These are phyloP conservation scores for Spinellus fusiger DNA, from an alignment of 192 early-diverging fungal species.

Conservation along the genomic window DNA sequence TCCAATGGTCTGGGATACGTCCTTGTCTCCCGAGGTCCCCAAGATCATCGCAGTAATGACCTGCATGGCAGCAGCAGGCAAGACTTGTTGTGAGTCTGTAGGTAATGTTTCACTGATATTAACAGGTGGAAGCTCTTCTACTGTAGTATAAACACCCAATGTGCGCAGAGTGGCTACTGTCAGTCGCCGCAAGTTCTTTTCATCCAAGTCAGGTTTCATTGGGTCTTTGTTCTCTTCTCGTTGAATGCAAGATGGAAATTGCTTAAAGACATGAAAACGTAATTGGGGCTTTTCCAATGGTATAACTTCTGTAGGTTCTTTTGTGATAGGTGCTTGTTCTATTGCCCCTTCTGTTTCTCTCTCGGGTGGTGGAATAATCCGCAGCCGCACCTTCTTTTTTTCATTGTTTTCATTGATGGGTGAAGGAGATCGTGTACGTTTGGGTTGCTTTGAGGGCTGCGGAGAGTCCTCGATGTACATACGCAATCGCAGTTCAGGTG, in stretches of 20 bases:
- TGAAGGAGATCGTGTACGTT: not conserved
- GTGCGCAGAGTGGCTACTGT: constrained; percentile 16
- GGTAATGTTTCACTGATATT: constrained; percentile 12
- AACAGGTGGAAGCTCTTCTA: constrained; percentile 18
- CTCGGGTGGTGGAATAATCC: not conserved
- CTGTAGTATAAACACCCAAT: constrained; percentile 12
- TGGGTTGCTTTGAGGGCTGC: no score
- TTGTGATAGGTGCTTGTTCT: not conserved
- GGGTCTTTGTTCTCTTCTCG: constrained; percentile 20
- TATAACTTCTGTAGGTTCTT: not conserved
- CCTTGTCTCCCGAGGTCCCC: constrained; percentile 26
- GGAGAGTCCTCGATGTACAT: no score
- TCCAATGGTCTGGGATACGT: constrained; percentile 22
- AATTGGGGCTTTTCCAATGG: constrained; percentile 16
- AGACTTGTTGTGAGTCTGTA: constrained; percentile 21
- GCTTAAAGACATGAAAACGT: constrained; percentile 19
- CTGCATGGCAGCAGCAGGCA: constrained; percentile 23
- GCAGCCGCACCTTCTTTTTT: not conserved
- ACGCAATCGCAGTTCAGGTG: no score
- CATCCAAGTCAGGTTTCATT: constrained; percentile 20
- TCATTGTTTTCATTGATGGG: not conserved
- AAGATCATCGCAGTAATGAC: constrained; percentile 24
- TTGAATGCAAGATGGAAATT: not conserved
- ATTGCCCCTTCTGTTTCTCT: no score
- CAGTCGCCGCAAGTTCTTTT: constrained; percentile 8